Conservation (phyloP, 2,329 filamentous ascomycete genomes). For the Hortaea sp. region DNA sequence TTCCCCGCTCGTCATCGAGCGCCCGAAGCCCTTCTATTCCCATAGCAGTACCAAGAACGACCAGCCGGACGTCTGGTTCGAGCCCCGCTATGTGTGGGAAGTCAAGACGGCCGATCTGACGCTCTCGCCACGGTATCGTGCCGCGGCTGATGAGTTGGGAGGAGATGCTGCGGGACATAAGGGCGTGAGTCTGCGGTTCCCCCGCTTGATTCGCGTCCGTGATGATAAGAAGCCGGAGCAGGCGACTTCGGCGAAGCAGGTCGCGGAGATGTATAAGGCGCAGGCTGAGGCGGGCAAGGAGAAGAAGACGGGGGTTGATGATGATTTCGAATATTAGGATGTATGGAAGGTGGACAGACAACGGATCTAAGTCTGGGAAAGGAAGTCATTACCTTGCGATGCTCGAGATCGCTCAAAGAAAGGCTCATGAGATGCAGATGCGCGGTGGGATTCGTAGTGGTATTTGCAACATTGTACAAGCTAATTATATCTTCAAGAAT, state of each 20-base stretch:
- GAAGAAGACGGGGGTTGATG: constrained; percentile 79
- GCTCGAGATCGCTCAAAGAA: no score
- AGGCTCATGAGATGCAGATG: no score
- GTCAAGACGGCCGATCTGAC: constrained; percentile 95
- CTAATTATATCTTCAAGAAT: no score
- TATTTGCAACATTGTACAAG: no score
- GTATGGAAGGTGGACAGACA: no score
- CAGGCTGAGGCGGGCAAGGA: constrained; percentile 84
- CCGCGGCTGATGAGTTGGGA: constrained; percentile 73
- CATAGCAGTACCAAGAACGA: constrained; percentile 79
- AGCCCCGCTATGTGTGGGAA: constrained; percentile 91
- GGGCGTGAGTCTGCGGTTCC: constrained; percentile 84
- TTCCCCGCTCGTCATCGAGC: constrained; percentile 69
- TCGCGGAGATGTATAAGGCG: constrained; percentile 93
- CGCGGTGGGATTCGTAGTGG: no score
- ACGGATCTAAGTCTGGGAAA: no score
- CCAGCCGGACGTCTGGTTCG: constrained; percentile 97
- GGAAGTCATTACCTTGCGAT: no score
- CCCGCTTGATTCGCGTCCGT: constrained; percentile 78
- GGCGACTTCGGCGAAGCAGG: constrained; percentile 72
- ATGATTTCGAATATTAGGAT: constrained; percentile 98
- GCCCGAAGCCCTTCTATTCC: constrained; percentile 86
- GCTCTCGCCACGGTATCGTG: constrained; percentile 83
- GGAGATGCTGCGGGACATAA: constrained; percentile 44
- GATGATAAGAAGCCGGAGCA: constrained; percentile 95